Base-by-base conservation (phyloP, 139 green algal genomes). In the Yamagishiella unicocca region DNA sequence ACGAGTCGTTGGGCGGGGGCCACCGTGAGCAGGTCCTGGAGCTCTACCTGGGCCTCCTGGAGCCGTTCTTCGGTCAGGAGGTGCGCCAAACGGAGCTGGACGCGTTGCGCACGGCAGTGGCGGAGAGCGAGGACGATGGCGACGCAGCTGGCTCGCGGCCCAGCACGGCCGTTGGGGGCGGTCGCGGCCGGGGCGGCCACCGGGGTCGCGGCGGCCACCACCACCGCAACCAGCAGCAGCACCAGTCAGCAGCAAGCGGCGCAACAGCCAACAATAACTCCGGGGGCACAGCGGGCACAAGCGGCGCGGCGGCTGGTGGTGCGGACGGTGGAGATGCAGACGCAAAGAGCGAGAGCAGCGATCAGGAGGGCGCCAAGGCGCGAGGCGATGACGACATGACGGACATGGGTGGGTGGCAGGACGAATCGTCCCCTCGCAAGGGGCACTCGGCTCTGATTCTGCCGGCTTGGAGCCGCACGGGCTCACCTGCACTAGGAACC, bases 1-100 rank as follows among this genome's bases (percentile, higher is more conserved):
- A 94, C 50, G 95, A 97, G 89, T 94, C 95, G 84, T 83, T 95
- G 67, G 84, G 81, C 21, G 7, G 43, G n/a, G 53, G 83, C 35
- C n/a, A 45, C 50, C 83, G 83, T 4, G 83, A 82, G 58, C 90
- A 92, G 66, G 91, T 96, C 1, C 85, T 98, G 84, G 72, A 84
- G n/a, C 92, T 98, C 27, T 98, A 96, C 94, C 91, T 92, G 42
- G 71, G 82, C 24, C 95, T 98, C 27, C 71, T 99, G 24, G 97
- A 99, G 93, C 88, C 93, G 1, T 96, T 99, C 81, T 98, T 99
- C 82, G 95, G 76, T 21, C 38, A 90, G 81, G 64, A 87, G n/a
- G 43, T 53, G 25, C 81, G 81, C 21, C 64, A 78, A 22, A 33
- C 42, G 21, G 81, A 87, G 45, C 62, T 87, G 64, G 81, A 87